Evolutionary conservation across 2,329 filamentous ascomycete species (phyloP).

Genomic region (Sporothrix schenckii): DNA sequence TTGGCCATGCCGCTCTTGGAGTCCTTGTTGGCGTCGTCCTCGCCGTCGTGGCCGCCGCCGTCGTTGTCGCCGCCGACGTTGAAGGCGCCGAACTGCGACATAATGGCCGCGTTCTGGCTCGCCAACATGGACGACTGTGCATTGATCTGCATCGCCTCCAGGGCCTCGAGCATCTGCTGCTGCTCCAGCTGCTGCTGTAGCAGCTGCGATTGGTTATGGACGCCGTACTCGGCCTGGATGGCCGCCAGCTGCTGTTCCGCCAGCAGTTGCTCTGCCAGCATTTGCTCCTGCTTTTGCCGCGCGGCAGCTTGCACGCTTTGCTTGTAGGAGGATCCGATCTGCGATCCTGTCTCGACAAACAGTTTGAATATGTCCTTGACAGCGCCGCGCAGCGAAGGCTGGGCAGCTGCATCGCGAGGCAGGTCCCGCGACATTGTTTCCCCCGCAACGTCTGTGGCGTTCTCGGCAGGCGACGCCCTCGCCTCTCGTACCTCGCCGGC

Average conservation of each 20-base stretch:
- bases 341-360: slow-evolving; percentile 20
- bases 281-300: background rate
- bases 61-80: background rate
- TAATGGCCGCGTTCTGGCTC: background rate
- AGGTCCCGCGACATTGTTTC: background rate
- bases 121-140: slow-evolving; percentile 1
- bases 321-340: background rate
- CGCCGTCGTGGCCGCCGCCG: background rate
- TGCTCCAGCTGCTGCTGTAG: background rate
- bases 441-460: too few species aligned
- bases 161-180: slow-evolving; percentile 8
- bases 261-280: too few species aligned
- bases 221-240: background rate
- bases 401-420: background rate
- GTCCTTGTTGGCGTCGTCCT: slow-evolving; percentile 7
- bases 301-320: background rate
- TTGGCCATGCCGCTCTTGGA: slow-evolving; percentile 24
- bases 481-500: background rate
- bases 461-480: background rate
- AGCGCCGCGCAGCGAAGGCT: slow-evolving; percentile 17
- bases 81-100: slow-evolving; percentile 9
- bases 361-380: slow-evolving; percentile 27
- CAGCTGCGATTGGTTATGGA: background rate
- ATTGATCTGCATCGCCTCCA: slow-evolving; percentile 15
- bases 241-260: background rate